Evolutionary conservation across 345 rosid species (phyloP).

Genomic region (Gynandropsis gynandra): DNA sequence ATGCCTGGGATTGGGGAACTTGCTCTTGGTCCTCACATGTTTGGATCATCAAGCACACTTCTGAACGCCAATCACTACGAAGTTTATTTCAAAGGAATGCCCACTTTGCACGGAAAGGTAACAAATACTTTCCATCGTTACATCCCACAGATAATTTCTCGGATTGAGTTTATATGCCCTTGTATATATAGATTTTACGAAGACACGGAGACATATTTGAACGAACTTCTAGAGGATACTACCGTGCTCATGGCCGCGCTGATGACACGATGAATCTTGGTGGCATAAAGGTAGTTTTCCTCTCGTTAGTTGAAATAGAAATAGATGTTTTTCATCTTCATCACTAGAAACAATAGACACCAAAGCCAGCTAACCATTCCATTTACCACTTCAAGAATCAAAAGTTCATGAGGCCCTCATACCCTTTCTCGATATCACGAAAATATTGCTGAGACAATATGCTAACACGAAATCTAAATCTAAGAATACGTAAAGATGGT

Average conservation of each 20-base stretch:
- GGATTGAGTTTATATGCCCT: slow-evolving; percentile 12
- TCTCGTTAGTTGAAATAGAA: background rate
- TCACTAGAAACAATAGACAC: no score
- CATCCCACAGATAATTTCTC: background rate
- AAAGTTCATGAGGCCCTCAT: no score
- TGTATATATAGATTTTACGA: slow-evolving; percentile 46
- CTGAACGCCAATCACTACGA: slow-evolving; percentile 70
- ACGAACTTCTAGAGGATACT: slow-evolving; percentile 66
- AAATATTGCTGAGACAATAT: slow-evolving; percentile 1
- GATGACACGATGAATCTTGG: slow-evolving; percentile 99
- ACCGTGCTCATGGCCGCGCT: slow-evolving; percentile 92
- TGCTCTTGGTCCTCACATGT: slow-evolving; percentile 71
- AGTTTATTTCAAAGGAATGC: slow-evolving; percentile 84
- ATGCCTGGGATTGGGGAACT: slow-evolving; percentile 71
- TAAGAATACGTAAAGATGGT: no score
- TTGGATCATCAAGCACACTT: slow-evolving; percentile 77
- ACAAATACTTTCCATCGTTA: slow-evolving; percentile 10
- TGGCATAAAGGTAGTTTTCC: slow-evolving; percentile 71
- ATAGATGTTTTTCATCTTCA: no score
- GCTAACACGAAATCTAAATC: background rate
- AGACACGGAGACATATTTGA: slow-evolving; percentile 97
- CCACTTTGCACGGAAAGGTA: slow-evolving; percentile 65
- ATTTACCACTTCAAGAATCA: no score
- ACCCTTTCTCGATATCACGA: no score
- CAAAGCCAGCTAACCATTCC: no score